Evolutionary conservation across 768 basidiomycete genomes (phyloP).

Genomic region (Hypholoma fasciculare): DNA sequence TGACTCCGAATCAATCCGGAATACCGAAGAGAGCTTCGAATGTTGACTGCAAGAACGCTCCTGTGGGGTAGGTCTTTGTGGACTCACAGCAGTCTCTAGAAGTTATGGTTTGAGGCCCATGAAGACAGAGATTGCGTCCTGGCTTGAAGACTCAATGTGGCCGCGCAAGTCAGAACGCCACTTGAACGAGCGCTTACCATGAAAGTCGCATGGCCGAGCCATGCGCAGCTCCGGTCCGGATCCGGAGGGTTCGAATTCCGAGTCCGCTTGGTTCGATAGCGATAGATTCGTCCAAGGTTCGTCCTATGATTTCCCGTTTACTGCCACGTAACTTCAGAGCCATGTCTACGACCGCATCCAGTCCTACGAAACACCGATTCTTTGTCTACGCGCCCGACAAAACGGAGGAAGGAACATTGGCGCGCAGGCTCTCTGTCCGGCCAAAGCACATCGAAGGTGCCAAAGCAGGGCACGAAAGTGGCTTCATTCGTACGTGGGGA

Average conservation of each 20-base stretch:
- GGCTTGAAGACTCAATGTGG: no score
- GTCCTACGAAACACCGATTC: conserved; percentile 25
- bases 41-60: background rate
- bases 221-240: no score
- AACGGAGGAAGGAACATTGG: conserved; percentile 56
- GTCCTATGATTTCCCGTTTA: background rate
- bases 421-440: conserved; percentile 58
- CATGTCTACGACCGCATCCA: conserved; percentile 22
- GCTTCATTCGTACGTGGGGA: conserved; percentile 47
- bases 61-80: background rate
- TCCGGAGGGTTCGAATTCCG: no score
- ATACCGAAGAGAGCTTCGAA: background rate
- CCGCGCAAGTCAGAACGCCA: no score
- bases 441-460: conserved; percentile 49
- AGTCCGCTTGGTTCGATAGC: no score
- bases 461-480: conserved; percentile 38
- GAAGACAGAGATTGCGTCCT: no score
- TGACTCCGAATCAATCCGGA: background rate
- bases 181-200: no score
- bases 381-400: conserved; percentile 70
- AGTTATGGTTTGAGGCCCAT: background rate
- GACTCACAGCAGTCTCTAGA: background rate
- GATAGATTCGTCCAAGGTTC: no score
- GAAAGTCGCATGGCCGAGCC: no score
- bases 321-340: conserved; percentile 2